Percentiles rank a stretch among this genome's conserved stretches.
phyloP scores from a whole-genome alignment of 2,329 filamentous ascomycete species.

The Scleromitrula shiraiana region DNA sequence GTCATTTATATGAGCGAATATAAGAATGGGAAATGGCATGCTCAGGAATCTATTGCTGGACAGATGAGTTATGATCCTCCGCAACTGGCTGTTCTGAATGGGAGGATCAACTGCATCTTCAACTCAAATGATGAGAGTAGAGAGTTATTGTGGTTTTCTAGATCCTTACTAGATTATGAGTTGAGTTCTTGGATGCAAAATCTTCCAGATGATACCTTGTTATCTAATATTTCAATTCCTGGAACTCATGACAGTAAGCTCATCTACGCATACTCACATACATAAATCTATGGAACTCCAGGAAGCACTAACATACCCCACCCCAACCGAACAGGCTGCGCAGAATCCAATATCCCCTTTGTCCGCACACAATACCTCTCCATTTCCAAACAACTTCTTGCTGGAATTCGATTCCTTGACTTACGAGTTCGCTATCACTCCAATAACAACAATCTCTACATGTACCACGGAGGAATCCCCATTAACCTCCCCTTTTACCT shows the following conservation, averaged over 20 bases:
- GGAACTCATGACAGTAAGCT: conserved; percentile 58
- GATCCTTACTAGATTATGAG: conserved; percentile 27
- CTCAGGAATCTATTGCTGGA: conserved; percentile 17
- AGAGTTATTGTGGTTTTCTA: conserved; percentile 32
- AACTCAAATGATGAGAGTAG: conserved; percentile 25
- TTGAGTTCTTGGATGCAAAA: conserved; percentile 55
- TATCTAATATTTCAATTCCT: conserved; percentile 60
- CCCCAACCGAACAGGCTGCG: conserved; percentile 32
- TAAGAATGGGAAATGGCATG: conserved; percentile 18
- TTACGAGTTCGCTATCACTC: conserved; percentile 50
- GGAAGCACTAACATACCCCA: neutral
- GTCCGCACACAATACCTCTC: conserved; percentile 64
- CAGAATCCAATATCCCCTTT: conserved; percentile 47
- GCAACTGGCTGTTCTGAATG: conserved; percentile 25
- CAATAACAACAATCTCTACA: conserved; percentile 50
- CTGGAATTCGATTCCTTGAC: conserved; percentile 67
- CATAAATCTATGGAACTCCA: too few species aligned
- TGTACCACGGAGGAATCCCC: conserved; percentile 65
- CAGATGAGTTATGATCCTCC: conserved; percentile 19
- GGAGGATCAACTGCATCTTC: conserved; percentile 31
- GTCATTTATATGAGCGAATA: conserved; percentile 20
- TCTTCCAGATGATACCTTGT: conserved; percentile 46
- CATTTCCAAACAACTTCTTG: conserved; percentile 54
- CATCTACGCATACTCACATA: too few species aligned
- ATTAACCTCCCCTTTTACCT: conserved; percentile 54